Percentiles rank a stretch among this genome's conserved stretches.
These are phyloP conservation scores for Kodamaea arcana DNA, from an alignment of 1,139 yeast species.

Conservation along the genomic window DNA sequence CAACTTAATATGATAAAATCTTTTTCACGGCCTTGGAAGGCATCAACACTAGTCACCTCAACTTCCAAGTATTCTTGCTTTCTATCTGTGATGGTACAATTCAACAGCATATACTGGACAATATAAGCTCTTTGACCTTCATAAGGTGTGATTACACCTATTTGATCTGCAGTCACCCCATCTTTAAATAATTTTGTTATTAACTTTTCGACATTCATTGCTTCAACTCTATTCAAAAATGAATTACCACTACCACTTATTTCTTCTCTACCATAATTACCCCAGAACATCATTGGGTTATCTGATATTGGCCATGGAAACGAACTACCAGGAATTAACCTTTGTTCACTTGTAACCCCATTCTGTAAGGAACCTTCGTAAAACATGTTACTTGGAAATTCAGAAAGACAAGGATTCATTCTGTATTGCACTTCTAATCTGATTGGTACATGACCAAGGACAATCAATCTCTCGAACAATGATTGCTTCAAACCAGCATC, in stretches of 20 bases:
- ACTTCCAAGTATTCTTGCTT: slow-evolving; percentile 65
- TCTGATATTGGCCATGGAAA: slow-evolving; percentile 90
- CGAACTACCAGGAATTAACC: slow-evolving; percentile 50
- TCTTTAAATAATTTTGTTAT: slow-evolving; percentile 71
- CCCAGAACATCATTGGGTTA: slow-evolving; percentile 95
- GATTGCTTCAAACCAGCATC: slow-evolving; percentile 86
- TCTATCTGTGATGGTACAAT: slow-evolving; percentile 56
- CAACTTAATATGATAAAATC: slow-evolving; percentile 86
- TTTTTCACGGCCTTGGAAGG: slow-evolving; percentile 95
- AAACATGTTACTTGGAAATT: slow-evolving; percentile 87
- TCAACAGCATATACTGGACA: slow-evolving; percentile 71
- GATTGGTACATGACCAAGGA: slow-evolving; percentile 83
- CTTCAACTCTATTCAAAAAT: slow-evolving; percentile 84
- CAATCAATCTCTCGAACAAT: slow-evolving; percentile 76
- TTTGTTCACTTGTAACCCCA: slow-evolving; percentile 77
- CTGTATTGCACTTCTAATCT: slow-evolving; percentile 90
- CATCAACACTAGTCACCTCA: slow-evolving; percentile 91
- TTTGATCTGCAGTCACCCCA: slow-evolving; percentile 77
- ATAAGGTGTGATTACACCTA: slow-evolving; percentile 92
- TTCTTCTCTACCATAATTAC: slow-evolving; percentile 85
- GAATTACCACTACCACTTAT: slow-evolving; percentile 80
- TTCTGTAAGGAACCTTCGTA: slow-evolving; percentile 91
- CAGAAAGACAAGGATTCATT: slow-evolving; percentile 88
- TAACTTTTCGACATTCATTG: slow-evolving; percentile 81
- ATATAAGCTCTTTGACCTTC: slow-evolving; percentile 90